Conservation (phyloP, 2,329 filamentous ascomycete species). For the Diaporthe longicolla region DNA sequence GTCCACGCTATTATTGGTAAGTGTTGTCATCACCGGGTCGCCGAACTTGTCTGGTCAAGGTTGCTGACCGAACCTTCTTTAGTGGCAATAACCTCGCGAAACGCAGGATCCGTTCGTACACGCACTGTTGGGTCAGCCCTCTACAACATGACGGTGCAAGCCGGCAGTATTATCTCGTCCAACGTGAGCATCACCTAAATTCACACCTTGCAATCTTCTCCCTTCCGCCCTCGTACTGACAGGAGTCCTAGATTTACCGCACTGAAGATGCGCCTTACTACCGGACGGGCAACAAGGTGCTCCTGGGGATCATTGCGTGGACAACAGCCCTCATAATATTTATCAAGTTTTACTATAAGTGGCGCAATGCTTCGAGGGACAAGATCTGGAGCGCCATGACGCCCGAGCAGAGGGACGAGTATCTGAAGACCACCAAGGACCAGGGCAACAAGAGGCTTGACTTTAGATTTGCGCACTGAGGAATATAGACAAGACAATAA, state of each 20-base stretch:
- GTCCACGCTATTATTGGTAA: conserved; percentile 52
- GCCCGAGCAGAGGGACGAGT: conserved; percentile 53
- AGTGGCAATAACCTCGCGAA: conserved; percentile 73
- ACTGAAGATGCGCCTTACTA: conserved; percentile 63
- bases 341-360: conserved; percentile 52
- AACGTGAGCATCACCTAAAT: conserved; percentile 49
- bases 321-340: conserved; percentile 52
- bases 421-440: conserved; percentile 57
- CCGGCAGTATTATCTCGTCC: conserved; percentile 58
- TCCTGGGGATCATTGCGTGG: conserved; percentile 56
- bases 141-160: conserved; percentile 71
- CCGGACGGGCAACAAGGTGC: conserved; percentile 56
- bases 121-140: conserved; percentile 72
- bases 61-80: conserved; percentile 50
- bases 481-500: background rate
- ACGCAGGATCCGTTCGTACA: conserved; percentile 73
- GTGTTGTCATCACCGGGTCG: background rate
- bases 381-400: conserved; percentile 49
- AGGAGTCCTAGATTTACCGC: conserved; percentile 48
- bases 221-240: background rate
- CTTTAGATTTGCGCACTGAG: conserved; percentile 51
- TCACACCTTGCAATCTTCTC: background rate
- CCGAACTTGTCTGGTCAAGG: accelerated
- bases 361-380: conserved; percentile 49
- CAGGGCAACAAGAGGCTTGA: conserved; percentile 57